Evolutionary conservation across 306 rosid species (phyloP), one percentile per base, ranked within the genome.

Genomic region (Ormosia emarginata): DNA sequence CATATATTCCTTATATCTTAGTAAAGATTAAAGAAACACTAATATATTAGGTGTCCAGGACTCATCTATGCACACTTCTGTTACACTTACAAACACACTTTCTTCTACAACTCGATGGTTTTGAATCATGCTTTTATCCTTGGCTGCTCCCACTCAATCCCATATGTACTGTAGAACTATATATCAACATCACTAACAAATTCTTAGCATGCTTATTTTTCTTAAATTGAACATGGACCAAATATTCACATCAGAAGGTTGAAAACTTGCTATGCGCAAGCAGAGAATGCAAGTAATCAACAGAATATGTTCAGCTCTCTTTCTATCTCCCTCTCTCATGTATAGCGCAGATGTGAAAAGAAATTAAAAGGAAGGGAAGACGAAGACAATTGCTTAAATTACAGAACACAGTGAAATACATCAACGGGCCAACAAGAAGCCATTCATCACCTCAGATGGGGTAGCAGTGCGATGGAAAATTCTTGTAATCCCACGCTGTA

Each of bases 401-500:
- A 66, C 37, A 71, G 32, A 43, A 77, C 67, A 43, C 7, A 62
- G 79, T 69, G 56, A 78, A 41, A 82, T 70, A 64, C 15, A 82
- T 32, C 30, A 36, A 41, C 13, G 18, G 57, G 52, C 33, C 78
- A 77, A 74, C 46, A 82, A 79, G 67, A 84, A 84, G 14, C 57
- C 74, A 53, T 71, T 71, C 7, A 61, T 87, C 74, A 95, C 99
- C 99, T 92, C 99, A 56, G 94, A 82, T 34, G 99, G 96, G 67
- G 93, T 80, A 72, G 96, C 96, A 69, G 96, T 93, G 79, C 80
- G 77, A 82, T 93, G 99, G 80, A 90, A 93, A 81, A 91, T 92
- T 87, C 99, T 89, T 29, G 98, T 92, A 82, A 95, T 89, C 50
- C 99, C 98, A 33, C 96, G 98, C 82, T 95, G 99, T 82, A 93